Percentiles rank a stretch among this genome's conserved stretches.
Evolutionary conservation across 108 stramenopile genomes (phyloP).

Genomic region (Chaetoceros muelleri): DNA sequence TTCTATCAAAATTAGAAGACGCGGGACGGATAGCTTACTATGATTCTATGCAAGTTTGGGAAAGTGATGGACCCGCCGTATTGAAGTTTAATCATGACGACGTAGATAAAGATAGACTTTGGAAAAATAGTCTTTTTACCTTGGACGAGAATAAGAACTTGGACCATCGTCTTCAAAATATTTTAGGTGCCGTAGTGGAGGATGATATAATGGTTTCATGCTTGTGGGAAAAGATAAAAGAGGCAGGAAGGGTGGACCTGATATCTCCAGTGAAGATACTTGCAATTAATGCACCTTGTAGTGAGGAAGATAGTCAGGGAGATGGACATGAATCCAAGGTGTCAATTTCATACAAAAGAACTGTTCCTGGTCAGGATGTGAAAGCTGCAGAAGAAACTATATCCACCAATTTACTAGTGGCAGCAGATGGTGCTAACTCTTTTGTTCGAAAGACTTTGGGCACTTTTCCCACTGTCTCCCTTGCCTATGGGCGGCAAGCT

Average conservation of each 20-base stretch:
- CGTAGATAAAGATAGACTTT: no score
- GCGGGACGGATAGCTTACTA: constrained; percentile 31
- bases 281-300: constrained; percentile 13
- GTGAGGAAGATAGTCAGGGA: constrained; percentile 13
- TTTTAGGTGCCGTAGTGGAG: constrained; percentile 63
- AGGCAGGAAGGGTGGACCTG: constrained; percentile 28
- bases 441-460: constrained; percentile 39
- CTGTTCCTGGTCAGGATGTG: neutral
- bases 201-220: constrained; percentile 44
- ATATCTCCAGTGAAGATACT: constrained; percentile 6
- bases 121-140: no score
- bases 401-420: constrained; percentile 45
- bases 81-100: constrained; percentile 55
- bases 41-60: constrained; percentile 84
- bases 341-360: neutral
- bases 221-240: constrained; percentile 46
- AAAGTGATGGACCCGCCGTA: constrained; percentile 58
- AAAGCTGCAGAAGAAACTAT: constrained; percentile 8
- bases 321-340: neutral
- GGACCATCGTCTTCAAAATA: constrained; percentile 7
- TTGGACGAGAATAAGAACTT: no score
- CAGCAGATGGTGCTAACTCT: constrained; percentile 77
- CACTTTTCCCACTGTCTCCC: constrained; percentile 13
- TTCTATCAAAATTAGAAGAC: neutral
- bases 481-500: constrained; percentile 56